Conservation (phyloP, 2,329 filamentous ascomycete genomes). For the Verticillium albo-atrum region DNA sequence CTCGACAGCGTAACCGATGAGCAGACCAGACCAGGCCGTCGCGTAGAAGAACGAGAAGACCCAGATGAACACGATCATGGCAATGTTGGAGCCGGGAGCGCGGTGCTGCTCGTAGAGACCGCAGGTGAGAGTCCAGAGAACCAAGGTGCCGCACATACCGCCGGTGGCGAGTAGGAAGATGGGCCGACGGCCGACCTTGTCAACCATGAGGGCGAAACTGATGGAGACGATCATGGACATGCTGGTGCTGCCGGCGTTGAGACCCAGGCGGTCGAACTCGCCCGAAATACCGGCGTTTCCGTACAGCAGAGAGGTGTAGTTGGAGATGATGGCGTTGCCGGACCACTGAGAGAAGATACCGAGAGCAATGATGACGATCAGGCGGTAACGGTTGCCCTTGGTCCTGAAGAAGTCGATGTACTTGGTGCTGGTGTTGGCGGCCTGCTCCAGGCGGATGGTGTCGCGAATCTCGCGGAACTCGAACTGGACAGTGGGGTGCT, state of each 20-base stretch:
- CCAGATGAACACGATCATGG: slow-evolving; percentile 39
- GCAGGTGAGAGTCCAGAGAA: slow-evolving; percentile 44
- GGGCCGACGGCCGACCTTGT: slow-evolving; percentile 50
- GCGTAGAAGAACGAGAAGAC: slow-evolving; percentile 41
- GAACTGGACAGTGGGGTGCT: slow-evolving; percentile 49
- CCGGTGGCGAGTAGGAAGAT: slow-evolving; percentile 44
- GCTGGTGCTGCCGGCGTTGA: slow-evolving; percentile 42
- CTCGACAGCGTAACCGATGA: slow-evolving; percentile 49
- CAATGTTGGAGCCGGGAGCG: slow-evolving; percentile 28
- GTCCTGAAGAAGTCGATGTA: slow-evolving; percentile 52
- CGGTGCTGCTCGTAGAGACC: slow-evolving; percentile 38
- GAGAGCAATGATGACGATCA: slow-evolving; percentile 47
- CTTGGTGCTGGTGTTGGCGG: slow-evolving; percentile 38
- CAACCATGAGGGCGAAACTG: slow-evolving; percentile 46
- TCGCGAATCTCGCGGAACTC: slow-evolving; percentile 58
- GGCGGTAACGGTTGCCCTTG: slow-evolving; percentile 51
- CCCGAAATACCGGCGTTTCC: slow-evolving; percentile 45
- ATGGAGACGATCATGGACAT: slow-evolving; percentile 49
- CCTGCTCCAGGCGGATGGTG: slow-evolving; percentile 48
- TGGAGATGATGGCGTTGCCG: slow-evolving; percentile 56
- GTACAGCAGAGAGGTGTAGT: slow-evolving; percentile 53
- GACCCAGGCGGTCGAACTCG: slow-evolving; percentile 37
- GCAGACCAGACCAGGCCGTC: slow-evolving; percentile 52
- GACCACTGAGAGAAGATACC: slow-evolving; percentile 58
- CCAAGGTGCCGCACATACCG: slow-evolving; percentile 43